A percentile compares a stretch with the other conserved stretches of the same genome.
These are phyloP conservation scores for Zymoseptoria ardabiliae DNA, from an alignment of 2,329 filamentous ascomycete genomes.

Conservation along the genomic window DNA sequence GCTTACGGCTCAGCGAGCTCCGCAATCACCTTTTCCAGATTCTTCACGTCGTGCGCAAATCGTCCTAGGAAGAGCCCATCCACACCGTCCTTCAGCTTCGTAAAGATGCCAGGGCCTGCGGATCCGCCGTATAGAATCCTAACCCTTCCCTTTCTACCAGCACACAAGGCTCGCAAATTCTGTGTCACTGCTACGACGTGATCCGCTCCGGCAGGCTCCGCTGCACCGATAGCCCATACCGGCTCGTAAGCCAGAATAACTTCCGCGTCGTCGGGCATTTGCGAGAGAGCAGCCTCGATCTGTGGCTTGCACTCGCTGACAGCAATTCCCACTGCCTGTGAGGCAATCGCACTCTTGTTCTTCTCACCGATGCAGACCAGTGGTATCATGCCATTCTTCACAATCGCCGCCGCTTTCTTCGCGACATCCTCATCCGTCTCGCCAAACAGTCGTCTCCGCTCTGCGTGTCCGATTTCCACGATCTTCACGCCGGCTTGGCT, in stretches of 20 bases:
- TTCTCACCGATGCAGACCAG: constrained; percentile 75
- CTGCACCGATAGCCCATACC: constrained; percentile 79
- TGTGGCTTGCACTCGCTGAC: constrained; percentile 60
- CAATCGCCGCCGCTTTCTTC: constrained; percentile 62
- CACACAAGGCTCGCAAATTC: constrained; percentile 52
- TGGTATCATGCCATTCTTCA: constrained; percentile 63
- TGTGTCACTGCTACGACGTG: constrained; percentile 66
- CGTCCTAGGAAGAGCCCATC: constrained; percentile 76
- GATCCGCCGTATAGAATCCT: constrained; percentile 77
- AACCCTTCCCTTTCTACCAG: constrained; percentile 48
- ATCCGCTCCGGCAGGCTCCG: constrained; percentile 61
- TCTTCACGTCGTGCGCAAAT: constrained; percentile 69
- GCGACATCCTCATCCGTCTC: constrained; percentile 66
- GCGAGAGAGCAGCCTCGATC: constrained; percentile 55
- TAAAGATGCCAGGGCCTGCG: constrained; percentile 71
- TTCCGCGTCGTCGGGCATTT: constrained; percentile 55
- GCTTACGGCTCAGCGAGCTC: constrained; percentile 47
- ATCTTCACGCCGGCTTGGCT: constrained; percentile 61
- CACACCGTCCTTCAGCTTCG: constrained; percentile 57
- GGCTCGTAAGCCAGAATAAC: constrained; percentile 80
- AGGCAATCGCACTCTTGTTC: constrained; percentile 37
- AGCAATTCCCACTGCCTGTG: constrained; percentile 49
- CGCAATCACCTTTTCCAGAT: constrained; percentile 62
- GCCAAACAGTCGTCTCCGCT: constrained; percentile 62
- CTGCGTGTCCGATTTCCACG: constrained; percentile 75